Percentiles rank a stretch among this genome's conserved stretches.
phyloP scores from a whole-genome alignment of 2,329 filamentous ascomycete species.

The Neurospora sp. region DNA sequence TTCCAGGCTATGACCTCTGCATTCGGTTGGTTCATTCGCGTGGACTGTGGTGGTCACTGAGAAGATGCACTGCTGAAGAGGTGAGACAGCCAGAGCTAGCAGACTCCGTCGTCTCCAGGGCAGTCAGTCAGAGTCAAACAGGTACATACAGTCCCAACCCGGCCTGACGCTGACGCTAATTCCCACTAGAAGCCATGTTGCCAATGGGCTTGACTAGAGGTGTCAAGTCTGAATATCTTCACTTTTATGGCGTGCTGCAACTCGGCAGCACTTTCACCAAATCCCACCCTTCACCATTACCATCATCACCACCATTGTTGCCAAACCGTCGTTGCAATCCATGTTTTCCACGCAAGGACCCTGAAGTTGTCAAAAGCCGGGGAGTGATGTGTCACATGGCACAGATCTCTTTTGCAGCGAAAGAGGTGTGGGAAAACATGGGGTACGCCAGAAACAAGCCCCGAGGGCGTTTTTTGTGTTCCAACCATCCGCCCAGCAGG shows the following conservation, averaged over 20 bases:
- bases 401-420: constrained; percentile 37
- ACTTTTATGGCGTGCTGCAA: neutral
- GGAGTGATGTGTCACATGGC: constrained; percentile 35
- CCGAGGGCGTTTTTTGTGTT: constrained; percentile 18
- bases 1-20: neutral
- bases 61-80: neutral
- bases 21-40: neutral
- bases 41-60: neutral
- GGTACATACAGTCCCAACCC: neutral
- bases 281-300: neutral
- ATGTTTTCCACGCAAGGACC: constrained; percentile 5
- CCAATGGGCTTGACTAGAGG: neutral
- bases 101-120: neutral
- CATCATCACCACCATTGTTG: neutral
- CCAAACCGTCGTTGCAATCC: neutral
- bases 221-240: neutral
- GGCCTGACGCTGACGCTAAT: neutral
- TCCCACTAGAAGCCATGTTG: neutral
- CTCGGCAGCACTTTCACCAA: neutral
- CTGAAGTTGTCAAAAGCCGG: constrained; percentile 20
- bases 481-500: constrained; percentile 10
- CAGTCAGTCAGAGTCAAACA: neutral
- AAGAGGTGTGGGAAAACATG: constrained; percentile 21
- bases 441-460: constrained; percentile 21
- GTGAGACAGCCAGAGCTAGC: neutral